phyloP scores from a whole-genome alignment of 495 filamentous ascomycete species.

The Hyaloscypha bicolor region DNA sequence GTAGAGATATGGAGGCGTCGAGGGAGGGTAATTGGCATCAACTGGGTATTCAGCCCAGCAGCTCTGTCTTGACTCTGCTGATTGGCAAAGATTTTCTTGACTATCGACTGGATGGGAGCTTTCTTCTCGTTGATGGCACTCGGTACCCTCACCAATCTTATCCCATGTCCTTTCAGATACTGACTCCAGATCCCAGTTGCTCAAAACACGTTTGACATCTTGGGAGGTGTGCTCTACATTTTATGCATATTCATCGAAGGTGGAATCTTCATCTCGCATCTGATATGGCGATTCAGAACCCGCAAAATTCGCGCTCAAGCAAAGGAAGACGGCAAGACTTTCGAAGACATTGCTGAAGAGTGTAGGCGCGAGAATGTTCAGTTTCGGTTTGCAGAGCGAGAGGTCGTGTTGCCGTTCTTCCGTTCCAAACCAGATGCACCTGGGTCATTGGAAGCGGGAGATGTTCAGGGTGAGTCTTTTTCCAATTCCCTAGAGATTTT shows the following conservation, averaged over 20 bases:
- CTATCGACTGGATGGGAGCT: conserved; percentile 70
- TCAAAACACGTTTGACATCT: conserved; percentile 69
- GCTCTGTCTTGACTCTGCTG: neutral
- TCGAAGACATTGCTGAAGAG: conserved; percentile 63
- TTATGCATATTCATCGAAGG: conserved; percentile 64
- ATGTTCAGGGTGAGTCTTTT: neutral
- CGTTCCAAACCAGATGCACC: neutral
- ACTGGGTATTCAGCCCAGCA: neutral
- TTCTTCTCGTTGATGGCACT: conserved; percentile 77
- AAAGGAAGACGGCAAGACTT: conserved; percentile 55
- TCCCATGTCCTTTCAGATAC: neutral
- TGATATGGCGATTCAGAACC: conserved; percentile 68
- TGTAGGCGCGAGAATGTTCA: conserved; percentile 36
- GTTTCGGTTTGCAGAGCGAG: conserved; percentile 46
- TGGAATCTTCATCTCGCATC: conserved; percentile 69
- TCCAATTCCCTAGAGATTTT: neutral
- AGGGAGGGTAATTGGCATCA: neutral
- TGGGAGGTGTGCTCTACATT: conserved; percentile 72
- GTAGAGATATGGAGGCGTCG: conserved; percentile 4
- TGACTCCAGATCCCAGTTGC: conserved; percentile 46
- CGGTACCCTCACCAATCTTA: conserved; percentile 41
- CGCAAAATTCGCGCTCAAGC: conserved; percentile 60
- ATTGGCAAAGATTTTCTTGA: conserved; percentile 50
- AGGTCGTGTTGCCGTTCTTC: conserved; percentile 2
- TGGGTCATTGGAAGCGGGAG: neutral